Evolutionary conservation across 2,329 filamentous ascomycete genomes (phyloP).

Genomic region (Stachybotrys chlorohalonatus): DNA sequence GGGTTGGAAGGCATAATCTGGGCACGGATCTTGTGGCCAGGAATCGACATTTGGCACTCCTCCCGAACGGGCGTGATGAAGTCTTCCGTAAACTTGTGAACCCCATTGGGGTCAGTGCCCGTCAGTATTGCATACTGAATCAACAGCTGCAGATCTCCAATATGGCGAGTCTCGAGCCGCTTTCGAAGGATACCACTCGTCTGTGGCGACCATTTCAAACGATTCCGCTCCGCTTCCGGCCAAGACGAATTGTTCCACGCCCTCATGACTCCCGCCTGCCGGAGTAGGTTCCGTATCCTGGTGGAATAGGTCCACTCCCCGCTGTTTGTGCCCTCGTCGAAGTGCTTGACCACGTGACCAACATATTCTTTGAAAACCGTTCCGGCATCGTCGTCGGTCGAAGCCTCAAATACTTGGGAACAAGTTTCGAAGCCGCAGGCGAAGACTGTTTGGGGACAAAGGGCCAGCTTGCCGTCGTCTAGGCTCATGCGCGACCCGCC

Average conservation of each 20-base stretch:
- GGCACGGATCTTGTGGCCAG: conserved; percentile 21
- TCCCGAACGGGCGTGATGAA: conserved; percentile 26
- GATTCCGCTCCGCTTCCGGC: conserved; percentile 22
- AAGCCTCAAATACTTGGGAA: conserved; percentile 32
- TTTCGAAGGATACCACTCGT: conserved; percentile 32
- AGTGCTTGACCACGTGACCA: conserved; percentile 36
- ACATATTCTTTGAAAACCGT: conserved; percentile 35
- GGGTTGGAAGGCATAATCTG: conserved; percentile 11
- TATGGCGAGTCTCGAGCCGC: conserved; percentile 34
- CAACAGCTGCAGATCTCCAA: conserved; percentile 27
- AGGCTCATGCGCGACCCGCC: conserved; percentile 30
- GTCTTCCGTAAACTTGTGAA: conserved; percentile 18
- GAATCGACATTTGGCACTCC: conserved; percentile 23
- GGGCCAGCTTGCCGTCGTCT: conserved; percentile 30
- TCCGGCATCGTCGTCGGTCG: conserved; percentile 26
- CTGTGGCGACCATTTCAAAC: conserved; percentile 31
- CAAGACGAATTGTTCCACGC: conserved; percentile 27
- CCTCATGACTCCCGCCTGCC: conserved; percentile 25
- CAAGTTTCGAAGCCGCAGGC: conserved; percentile 39
- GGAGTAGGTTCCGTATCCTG: conserved; percentile 34
- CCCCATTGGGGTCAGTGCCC: conserved; percentile 21
- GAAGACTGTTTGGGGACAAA: conserved; percentile 38
- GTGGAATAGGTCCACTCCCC: conserved; percentile 35
- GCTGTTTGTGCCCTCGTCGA: conserved; percentile 29
- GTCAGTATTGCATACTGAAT: conserved; percentile 29